These are phyloP conservation scores for Sutorius eximius DNA, from an alignment of 1,284 basidiomycete species.

Conservation along the genomic window DNA sequence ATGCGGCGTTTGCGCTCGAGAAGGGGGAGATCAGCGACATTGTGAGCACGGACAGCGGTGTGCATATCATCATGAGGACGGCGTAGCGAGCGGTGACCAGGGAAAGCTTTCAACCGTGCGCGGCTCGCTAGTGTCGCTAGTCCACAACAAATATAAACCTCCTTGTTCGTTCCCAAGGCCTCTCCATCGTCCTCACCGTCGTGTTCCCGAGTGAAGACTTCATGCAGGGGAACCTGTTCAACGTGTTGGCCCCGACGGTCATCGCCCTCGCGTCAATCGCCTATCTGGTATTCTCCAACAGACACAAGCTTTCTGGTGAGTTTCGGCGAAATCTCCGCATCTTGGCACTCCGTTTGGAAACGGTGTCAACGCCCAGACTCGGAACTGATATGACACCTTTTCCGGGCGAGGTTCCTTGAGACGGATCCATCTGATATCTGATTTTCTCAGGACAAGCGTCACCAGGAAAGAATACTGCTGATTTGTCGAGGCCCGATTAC, in stretches of 20 bases:
- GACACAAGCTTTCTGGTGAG: conserved; percentile 13
- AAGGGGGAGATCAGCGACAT: conserved; percentile 87
- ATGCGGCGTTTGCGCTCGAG: conserved; percentile 79
- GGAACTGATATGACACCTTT: not conserved
- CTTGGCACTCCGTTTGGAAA: not conserved
- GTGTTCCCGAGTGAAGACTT: not conserved
- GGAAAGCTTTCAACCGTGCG: too few species aligned
- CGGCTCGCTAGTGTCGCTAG: not conserved
- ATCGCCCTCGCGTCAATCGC: conserved; percentile 15
- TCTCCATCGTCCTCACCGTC: not conserved
- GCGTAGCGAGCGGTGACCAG: conserved; percentile 45
- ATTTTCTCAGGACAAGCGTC: conserved; percentile 16
- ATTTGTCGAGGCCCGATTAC: conserved; percentile 6
- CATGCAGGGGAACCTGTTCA: conserved; percentile 1
- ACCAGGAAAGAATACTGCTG: not conserved
- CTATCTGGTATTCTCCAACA: conserved; percentile 18
- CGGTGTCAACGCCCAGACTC: not conserved
- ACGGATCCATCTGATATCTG: conserved; percentile 7
- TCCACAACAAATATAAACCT: not conserved
- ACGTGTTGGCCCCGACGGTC: conserved; percentile 8
- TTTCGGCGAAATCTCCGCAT: not conserved
- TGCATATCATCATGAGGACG: conserved; percentile 91
- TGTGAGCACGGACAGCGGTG: conserved; percentile 92
- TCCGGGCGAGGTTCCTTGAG: not conserved
- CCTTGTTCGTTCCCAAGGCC: not conserved